Evolutionary conservation across 31 red algal species (phyloP), one percentile per base, ranked within the genome.

Genomic region (Odonthalia washingtoniensis): DNA sequence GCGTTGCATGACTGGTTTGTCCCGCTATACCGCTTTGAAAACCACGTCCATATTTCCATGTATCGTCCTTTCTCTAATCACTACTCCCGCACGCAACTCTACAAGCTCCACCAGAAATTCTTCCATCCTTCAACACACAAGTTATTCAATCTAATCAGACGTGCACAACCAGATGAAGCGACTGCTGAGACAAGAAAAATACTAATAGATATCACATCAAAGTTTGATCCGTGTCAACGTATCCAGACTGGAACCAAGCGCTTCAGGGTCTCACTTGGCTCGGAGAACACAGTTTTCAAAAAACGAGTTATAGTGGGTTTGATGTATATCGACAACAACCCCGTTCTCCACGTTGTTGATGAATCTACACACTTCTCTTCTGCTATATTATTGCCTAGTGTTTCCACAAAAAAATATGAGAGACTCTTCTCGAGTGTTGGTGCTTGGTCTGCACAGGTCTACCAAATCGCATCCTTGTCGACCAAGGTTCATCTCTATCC

Each of bases 191-290:
- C 76, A 24, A 33, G 14, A 46, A 27, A 16, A 9, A 61, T 0
- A 0, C 38, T 62, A 28, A 26, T 61, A 24, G 76, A 80, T 28
- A 61, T 80, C 5, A 61, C 12, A 5, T 61, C 0, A 9, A 9
- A 63, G 5, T 66, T 57, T 83, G 80, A 68, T 70, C 60, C 80
- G 24, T 83, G 60, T 30, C 80, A 70, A 83, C 0, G 80, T 26
- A 83, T 83, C 3, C 62, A 83, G 28, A 24, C 0, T 9, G 61
- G 62, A 39, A 26, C 80, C 27, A 83, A 21, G 5, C 57, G 61
- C 5, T 83, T 83, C 40, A 27, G 62, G 9, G 62, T 83, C 35
- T 40, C 80, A 38, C 26, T 83, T 39, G 62, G 80, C 21, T 16
- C 80, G 26, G 80, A 83, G 40, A 27, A 83, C 40, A 21, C 18